These are phyloP conservation scores for Onygenales sp. DNA, from an alignment of 2,329 filamentous ascomycete species.

Conservation along the genomic window DNA sequence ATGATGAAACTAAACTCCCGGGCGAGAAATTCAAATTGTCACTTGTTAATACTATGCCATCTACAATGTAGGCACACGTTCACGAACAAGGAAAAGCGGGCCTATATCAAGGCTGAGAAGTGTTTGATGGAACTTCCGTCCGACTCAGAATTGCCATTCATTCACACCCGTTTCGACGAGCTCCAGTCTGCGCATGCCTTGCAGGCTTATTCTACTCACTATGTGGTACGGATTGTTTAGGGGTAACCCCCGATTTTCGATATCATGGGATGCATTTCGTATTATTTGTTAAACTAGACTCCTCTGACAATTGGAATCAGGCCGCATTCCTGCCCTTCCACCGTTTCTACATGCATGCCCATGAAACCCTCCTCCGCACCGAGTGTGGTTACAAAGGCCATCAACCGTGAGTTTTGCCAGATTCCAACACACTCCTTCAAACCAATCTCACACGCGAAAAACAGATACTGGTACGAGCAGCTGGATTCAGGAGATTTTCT, in stretches of 20 bases:
- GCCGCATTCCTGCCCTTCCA: conserved; percentile 3
- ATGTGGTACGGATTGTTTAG: not conserved
- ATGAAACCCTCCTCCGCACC: not conserved
- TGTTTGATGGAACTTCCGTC: conserved; percentile 1
- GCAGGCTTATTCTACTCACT: not conserved
- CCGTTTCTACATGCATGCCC: not conserved
- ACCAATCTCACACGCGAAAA: not conserved
- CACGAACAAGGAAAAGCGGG: not conserved
- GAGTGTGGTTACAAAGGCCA: conserved; percentile 1
- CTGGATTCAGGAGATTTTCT: conserved; percentile 1
- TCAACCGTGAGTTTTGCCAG: not conserved
- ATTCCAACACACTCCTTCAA: not conserved
- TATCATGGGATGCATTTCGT: not conserved
- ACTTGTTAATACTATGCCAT: not conserved
- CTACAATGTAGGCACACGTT: conserved; percentile 1
- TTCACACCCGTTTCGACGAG: conserved; percentile 1
- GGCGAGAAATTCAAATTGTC: not conserved
- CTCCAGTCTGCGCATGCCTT: not conserved
- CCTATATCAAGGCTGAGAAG: not conserved
- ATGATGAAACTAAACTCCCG: not conserved
- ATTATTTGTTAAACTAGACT: too few relatives aligned
- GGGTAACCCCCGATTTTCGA: too few relatives aligned
- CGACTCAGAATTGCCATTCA: not conserved
- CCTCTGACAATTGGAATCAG: not conserved
- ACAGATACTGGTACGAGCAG: conserved; percentile 4